These are phyloP conservation scores for Yamadazyma philogaea DNA, from an alignment of 805 yeast genomes.

Conservation along the genomic window DNA sequence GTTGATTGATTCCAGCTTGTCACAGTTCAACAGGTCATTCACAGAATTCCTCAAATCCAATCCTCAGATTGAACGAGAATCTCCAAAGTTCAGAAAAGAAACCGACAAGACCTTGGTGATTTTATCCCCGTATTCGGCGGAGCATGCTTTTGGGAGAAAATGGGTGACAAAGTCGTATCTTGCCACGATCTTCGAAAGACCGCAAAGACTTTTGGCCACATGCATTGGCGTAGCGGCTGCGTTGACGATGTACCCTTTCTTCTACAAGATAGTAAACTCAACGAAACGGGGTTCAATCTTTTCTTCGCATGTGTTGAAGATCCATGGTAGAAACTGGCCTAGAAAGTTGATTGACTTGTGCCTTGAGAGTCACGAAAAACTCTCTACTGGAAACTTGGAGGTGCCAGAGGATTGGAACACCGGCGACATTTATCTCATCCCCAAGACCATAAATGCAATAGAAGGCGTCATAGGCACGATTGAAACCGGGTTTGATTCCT, in stretches of 20 bases:
- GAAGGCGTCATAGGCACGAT: constrained; percentile 77
- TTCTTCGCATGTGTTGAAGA: constrained; percentile 58
- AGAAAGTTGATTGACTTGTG: constrained; percentile 55
- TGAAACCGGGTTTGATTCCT: constrained; percentile 62
- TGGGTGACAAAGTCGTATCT: constrained; percentile 73
- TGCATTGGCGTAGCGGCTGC: constrained; percentile 81
- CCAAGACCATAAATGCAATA: constrained; percentile 64
- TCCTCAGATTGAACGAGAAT: constrained; percentile 39
- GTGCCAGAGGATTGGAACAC: constrained; percentile 81
- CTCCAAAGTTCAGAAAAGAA: constrained; percentile 33
- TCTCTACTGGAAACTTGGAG: constrained; percentile 55
- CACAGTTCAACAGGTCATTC: constrained; percentile 41
- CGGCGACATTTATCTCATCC: constrained; percentile 74
- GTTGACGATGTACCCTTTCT: constrained; percentile 60
- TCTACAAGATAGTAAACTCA: constrained; percentile 49
- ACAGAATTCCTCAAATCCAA: constrained; percentile 40
- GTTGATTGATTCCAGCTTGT: constrained; percentile 32
- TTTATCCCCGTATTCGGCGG: constrained; percentile 65
- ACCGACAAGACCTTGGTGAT: constrained; percentile 55
- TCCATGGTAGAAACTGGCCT: constrained; percentile 79
- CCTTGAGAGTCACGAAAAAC: constrained; percentile 51
- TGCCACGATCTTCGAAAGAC: constrained; percentile 75
- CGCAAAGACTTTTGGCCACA: constrained; percentile 72
- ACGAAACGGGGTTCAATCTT: constrained; percentile 47
- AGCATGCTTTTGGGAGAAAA: constrained; percentile 68